Percentiles rank a stretch among this genome's conserved stretches.
phyloP scores from a whole-genome alignment of 805 yeast species.

The Suhomyces prunicola region DNA sequence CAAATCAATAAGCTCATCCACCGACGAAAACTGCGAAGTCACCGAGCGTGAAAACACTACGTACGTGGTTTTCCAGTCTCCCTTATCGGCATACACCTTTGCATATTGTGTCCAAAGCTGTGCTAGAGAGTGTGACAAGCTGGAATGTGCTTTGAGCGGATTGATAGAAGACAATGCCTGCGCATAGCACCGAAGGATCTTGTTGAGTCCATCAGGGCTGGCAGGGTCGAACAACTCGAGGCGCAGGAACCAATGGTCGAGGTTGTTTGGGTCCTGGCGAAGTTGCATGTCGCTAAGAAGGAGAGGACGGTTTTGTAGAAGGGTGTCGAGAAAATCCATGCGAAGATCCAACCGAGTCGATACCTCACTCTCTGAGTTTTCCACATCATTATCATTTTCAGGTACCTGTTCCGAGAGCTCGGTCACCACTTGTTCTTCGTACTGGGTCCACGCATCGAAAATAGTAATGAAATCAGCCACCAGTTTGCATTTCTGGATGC shows the following conservation, averaged over 20 bases:
- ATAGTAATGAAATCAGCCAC: constrained; percentile 60
- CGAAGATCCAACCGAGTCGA: constrained; percentile 39
- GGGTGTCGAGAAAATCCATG: constrained; percentile 48
- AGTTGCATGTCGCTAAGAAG: constrained; percentile 65
- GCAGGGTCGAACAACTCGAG: constrained; percentile 35
- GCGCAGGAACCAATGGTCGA: constrained; percentile 68
- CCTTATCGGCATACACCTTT: constrained; percentile 51
- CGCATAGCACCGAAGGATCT: constrained; percentile 50
- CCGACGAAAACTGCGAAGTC: constrained; percentile 62
- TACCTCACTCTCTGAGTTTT: constrained; percentile 8
- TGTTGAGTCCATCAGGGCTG: constrained; percentile 25
- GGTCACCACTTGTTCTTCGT: constrained; percentile 46
- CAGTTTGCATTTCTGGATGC: constrained; percentile 45
- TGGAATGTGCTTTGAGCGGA: constrained; percentile 45
- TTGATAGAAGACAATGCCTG: constrained; percentile 65
- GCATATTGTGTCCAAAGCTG: constrained; percentile 74
- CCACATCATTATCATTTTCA: constrained; percentile 5
- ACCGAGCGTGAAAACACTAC: constrained; percentile 61
- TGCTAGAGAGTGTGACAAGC: constrained; percentile 38
- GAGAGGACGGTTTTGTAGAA: constrained; percentile 56
- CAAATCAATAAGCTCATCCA: constrained; percentile 63
- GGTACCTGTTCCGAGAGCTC: constrained; percentile 5
- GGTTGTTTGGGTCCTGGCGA: constrained; percentile 57
- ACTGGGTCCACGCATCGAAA: constrained; percentile 60
- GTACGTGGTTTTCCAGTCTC: constrained; percentile 58